These are phyloP conservation scores for Aureobasidium sp. DNA, from an alignment of 2,329 filamentous ascomycete genomes.

Conservation along the genomic window DNA sequence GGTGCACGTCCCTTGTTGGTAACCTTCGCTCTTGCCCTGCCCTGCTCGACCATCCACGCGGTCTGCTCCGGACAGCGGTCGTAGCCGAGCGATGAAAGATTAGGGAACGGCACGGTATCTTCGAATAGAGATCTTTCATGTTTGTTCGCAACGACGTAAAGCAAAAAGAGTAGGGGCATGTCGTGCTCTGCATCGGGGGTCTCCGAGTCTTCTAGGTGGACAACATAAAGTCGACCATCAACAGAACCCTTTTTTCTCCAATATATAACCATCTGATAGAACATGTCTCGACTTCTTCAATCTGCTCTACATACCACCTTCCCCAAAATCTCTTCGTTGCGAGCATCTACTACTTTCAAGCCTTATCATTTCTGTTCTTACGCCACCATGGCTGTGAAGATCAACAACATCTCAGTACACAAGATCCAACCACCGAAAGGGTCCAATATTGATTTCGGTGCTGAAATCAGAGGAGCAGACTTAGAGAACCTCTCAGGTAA, in stretches of 20 bases:
- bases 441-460: conserved; percentile 23
- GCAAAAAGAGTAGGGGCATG: neutral
- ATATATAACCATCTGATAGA: neutral
- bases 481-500: conserved; percentile 22
- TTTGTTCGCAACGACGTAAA: neutral
- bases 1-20: neutral
- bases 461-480: conserved; percentile 24
- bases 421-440: conserved; percentile 19
- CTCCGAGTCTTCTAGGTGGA: neutral
- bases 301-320: neutral
- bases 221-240: neutral
- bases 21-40: neutral
- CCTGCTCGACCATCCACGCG: neutral
- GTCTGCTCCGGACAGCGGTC: neutral
- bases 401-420: conserved; percentile 24
- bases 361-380: neutral
- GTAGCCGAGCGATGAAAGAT: neutral
- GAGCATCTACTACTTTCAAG: neutral
- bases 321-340: neutral
- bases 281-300: neutral
- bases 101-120: neutral
- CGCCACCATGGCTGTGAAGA: conserved; percentile 14
- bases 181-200: neutral
- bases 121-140: neutral
- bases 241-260: neutral